phyloP scores from a whole-genome alignment of 2,329 filamentous ascomycete genomes.

The Aspergillus neoniger region DNA sequence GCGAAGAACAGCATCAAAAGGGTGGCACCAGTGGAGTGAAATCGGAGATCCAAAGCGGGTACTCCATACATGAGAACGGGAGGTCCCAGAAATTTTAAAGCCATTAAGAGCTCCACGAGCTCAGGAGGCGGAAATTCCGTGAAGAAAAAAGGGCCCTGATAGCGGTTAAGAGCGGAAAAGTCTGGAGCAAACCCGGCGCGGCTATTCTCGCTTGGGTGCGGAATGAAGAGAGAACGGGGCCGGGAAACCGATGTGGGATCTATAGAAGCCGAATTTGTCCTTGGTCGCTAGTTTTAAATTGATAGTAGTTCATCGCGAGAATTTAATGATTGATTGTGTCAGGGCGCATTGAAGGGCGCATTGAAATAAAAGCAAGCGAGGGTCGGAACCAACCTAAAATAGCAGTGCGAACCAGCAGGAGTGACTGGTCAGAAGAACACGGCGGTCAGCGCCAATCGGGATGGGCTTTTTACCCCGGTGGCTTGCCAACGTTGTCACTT shows the following conservation, averaged over 20 bases:
- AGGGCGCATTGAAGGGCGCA: no score
- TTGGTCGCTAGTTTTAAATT: no score
- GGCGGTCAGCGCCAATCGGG: background rate
- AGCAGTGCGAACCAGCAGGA: background rate
- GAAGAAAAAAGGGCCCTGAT: background rate
- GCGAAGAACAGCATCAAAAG: background rate
- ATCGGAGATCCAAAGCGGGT: background rate
- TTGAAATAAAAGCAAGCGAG: background rate
- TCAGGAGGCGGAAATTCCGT: background rate
- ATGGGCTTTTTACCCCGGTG: background rate
- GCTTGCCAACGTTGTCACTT: background rate
- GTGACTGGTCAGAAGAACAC: background rate
- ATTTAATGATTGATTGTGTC: no score
- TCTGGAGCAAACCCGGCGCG: background rate
- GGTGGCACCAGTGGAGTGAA: background rate
- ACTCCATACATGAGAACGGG: background rate
- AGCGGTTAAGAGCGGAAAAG: conserved; percentile 6
- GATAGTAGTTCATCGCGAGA: no score
- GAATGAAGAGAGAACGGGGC: background rate
- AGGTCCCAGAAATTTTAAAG: background rate
- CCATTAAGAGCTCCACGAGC: background rate
- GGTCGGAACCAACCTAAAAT: background rate
- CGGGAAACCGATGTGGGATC: no score
- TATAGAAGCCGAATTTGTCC: no score
- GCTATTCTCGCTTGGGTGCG: conserved; percentile 4